Base-by-base conservation (phyloP, 306 rosid species). In the Sicyos baderoa region DNA sequence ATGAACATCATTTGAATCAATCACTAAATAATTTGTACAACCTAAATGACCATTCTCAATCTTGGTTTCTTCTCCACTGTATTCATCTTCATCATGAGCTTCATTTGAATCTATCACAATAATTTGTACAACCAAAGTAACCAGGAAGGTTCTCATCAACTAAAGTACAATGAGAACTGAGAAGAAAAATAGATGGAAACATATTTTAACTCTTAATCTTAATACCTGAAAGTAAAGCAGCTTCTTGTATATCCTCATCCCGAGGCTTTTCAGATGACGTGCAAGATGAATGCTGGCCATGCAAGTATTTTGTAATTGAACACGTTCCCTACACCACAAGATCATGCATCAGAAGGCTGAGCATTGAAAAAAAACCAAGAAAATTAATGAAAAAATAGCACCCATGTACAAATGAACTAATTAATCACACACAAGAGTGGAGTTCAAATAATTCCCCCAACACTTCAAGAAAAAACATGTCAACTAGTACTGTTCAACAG, bases 231-330 rank as follows among this genome's bases (percentile, higher is more conserved):
- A 84, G 86, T 35, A 89, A 80, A 5, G 76, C 74, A 83, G 80
- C 79, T 83, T 87, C 92, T 53, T 78, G 82, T 53, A 74, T 49
- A 49, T 52, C 50, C 71, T 50, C 74, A 79, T 79, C 82, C 70
- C 65, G 72, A 9, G 79, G 52, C 55, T 79, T 85, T 73, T 79
- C 84, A 42, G 77, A 74, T 29, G 84, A 78, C 16, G 85, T 66
- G 78, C 75, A 13, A 50, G 82, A 75, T 21, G 75, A 74, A 74
- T 59, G n/a, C 60, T 66, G 76, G 77, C 89, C 87, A 61, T 83
- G 79, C 52, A 93, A 88, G 85, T 89, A 93, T 77, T 89, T 87
- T 76, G 49, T 83, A 79, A 93, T 93, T 47, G 96, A 84, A 79
- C 80, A 81, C 27, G 88, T 89, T 70, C 96, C 96, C 98, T 93